Conservation (phyloP, 164 flowering plant genomes). For the Pachysandra terminalis region DNA sequence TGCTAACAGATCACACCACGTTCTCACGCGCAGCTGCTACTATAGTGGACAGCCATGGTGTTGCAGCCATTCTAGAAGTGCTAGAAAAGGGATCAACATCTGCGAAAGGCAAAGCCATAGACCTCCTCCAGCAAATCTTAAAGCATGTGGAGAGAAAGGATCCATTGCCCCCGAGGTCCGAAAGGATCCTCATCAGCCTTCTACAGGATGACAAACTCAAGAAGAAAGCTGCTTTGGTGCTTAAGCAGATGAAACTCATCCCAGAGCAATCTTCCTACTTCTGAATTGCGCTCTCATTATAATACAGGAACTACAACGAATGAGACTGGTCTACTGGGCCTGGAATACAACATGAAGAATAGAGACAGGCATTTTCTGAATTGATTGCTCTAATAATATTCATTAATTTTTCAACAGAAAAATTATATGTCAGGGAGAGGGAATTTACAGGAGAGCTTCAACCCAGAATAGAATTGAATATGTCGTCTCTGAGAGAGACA, state of each 20-base stretch:
- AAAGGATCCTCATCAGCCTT: slow-evolving; percentile 23
- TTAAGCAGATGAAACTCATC: slow-evolving; percentile 25
- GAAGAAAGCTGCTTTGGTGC: slow-evolving; percentile 25
- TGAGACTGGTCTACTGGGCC: not conserved
- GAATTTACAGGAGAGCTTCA: slow-evolving; percentile 22
- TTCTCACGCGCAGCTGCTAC: slow-evolving; percentile 7
- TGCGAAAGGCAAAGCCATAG: slow-evolving; percentile 22
- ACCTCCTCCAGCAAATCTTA: slow-evolving; percentile 18
- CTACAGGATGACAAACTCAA: slow-evolving; percentile 24
- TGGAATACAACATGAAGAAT: not conserved
- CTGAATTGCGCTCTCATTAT: not conserved
- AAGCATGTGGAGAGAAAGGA: slow-evolving; percentile 3
- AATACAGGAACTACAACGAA: not conserved
- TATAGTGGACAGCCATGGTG: slow-evolving; percentile 19
- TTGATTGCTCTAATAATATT: slow-evolving; percentile 13
- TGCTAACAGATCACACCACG: slow-evolving; percentile 13
- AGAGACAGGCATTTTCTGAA: not conserved
- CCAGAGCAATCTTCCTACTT: slow-evolving; percentile 29
- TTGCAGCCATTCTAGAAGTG: slow-evolving; percentile 17
- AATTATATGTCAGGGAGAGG: slow-evolving; percentile 11
- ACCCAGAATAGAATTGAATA: slow-evolving; percentile 38
- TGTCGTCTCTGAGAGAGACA: slow-evolving; percentile 44
- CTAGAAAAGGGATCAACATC: slow-evolving; percentile 20
- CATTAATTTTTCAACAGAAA: slow-evolving; percentile 21
- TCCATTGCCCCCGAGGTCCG: slow-evolving; percentile 7